phyloP scores from a whole-genome alignment of 2,329 filamentous ascomycete genomes.

The Penicillium paneum region DNA sequence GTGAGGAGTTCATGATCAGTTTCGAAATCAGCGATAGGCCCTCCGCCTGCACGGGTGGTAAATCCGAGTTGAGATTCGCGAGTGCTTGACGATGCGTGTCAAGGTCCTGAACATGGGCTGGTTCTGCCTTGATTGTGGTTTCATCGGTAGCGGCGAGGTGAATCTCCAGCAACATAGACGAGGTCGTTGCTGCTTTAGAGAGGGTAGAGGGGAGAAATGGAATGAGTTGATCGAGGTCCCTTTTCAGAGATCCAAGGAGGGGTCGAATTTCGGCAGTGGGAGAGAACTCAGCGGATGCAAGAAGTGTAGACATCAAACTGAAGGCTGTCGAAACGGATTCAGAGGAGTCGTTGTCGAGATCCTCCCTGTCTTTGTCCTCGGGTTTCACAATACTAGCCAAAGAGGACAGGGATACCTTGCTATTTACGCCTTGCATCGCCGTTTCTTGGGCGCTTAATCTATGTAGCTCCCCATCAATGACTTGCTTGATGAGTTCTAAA shows the following conservation, averaged over 20 bases:
- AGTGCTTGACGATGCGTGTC: constrained; percentile 43
- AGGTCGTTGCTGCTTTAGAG: constrained; percentile 39
- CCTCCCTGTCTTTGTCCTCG: constrained; percentile 13
- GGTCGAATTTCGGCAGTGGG: constrained; percentile 29
- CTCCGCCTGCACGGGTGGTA: constrained; percentile 45
- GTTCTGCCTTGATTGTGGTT: constrained; percentile 17
- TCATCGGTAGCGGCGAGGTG: constrained; percentile 32
- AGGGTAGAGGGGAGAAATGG: constrained; percentile 33
- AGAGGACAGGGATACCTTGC: constrained; percentile 35
- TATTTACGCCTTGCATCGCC: constrained; percentile 5
- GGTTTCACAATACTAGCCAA: constrained; percentile 35
- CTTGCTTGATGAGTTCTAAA: constrained; percentile 42
- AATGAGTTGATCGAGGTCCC: constrained; percentile 36
- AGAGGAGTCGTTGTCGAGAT: constrained; percentile 26
- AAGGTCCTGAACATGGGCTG: constrained; percentile 35
- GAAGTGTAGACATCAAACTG: constrained; percentile 43
- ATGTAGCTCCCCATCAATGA: constrained; percentile 39
- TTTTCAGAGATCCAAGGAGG: constrained; percentile 34
- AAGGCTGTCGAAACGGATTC: constrained; percentile 43
- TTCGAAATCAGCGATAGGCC: constrained; percentile 42
- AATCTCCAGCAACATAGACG: constrained; percentile 44
- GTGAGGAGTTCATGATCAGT: constrained; percentile 41
- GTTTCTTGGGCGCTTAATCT: constrained; percentile 7
- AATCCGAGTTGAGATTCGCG: constrained; percentile 38
- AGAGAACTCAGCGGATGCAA: constrained; percentile 42